Evolutionary conservation across 2,329 filamentous ascomycete genomes (phyloP), one percentile per base, ranked within the genome.

Genomic region (Gyromitra esculenta): DNA sequence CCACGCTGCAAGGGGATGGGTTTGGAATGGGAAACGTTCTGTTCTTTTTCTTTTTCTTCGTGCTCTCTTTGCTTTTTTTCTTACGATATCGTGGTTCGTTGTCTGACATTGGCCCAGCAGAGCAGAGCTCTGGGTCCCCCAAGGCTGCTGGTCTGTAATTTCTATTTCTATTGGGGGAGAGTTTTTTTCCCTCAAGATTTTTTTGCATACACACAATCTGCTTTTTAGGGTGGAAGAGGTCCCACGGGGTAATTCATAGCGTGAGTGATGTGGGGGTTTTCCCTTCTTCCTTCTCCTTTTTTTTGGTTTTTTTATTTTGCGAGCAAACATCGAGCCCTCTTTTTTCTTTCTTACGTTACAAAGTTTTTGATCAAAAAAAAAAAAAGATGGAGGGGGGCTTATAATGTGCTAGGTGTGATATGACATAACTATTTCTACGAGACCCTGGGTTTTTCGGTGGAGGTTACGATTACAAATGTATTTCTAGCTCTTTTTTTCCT

Each of bases 1-100:
- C 41, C 25, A 5, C 63, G 11, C 54, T 66, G 68, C 57, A 63
- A 63, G 57, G 68, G 60, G 68, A 63, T 41, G 68, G 52, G 57
- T 56, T 41, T 71, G 25, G 50, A 57, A 54, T 35, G 15, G 48
- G 68, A 50, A 75, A 52, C 35, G 39, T 60, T 63, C 45, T 2
- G 13, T 45, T 21, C 8, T 21, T 59, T 21, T 69, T 43, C 59
- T 60, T 65, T 65, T 37, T 39, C 21, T 54, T 43, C 37, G 31
- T 11, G 57, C 15, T 25, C 39, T 71, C 43, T 64, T 37, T 65
- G 52, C 37, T 70, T 70, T 57, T 57, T 57, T 57, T 37, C 5
- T 21, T 41, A 21, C 52, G 25, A 31, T 56, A 35, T 56, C 52
- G 25, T 56, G 52, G 25, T 25, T 56, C 21, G 52, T 21, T 56